A percentile compares a stretch with the other conserved stretches of the same genome.
These are phyloP conservation scores for Neonectria hederae DNA, from an alignment of 2,329 filamentous ascomycete genomes.

Conservation along the genomic window DNA sequence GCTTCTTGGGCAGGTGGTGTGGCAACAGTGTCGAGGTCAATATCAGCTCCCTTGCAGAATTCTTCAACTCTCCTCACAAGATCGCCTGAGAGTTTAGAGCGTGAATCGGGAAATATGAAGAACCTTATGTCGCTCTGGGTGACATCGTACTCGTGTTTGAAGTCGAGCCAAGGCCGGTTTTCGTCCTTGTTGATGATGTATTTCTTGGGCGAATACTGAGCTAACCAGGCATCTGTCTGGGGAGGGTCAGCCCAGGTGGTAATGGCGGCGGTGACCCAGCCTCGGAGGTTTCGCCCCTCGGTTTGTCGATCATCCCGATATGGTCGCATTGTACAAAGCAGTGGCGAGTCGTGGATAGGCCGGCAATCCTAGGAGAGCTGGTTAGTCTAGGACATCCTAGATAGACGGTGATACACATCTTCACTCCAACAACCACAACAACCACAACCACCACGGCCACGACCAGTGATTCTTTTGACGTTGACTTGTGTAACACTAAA, in stretches of 20 bases:
- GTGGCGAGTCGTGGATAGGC: neutral
- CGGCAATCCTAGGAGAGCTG: neutral
- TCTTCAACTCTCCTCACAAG: neutral
- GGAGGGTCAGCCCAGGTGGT: neutral
- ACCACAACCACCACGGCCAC: neutral
- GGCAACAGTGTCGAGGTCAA: neutral
- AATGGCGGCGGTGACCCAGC: neutral
- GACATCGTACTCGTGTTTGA: neutral
- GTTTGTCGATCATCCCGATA: neutral
- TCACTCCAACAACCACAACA: neutral
- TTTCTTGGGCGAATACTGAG: neutral
- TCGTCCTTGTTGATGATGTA: neutral
- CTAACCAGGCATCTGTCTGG: constrained; percentile 3
- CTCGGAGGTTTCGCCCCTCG: neutral
- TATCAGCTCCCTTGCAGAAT: neutral
- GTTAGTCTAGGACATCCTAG: constrained; percentile 1
- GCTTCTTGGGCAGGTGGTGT: neutral
- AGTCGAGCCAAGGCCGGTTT: neutral
- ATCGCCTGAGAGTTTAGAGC: neutral
- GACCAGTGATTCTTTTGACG: neutral
- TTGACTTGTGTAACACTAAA: neutral
- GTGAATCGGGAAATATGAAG: neutral
- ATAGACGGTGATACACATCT: neutral
- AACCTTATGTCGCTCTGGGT: constrained; percentile 3
- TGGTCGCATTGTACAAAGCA: neutral